These are phyloP conservation scores for Closterium sp. DNA, from an alignment of 139 green algal species.

Conservation along the genomic window DNA sequence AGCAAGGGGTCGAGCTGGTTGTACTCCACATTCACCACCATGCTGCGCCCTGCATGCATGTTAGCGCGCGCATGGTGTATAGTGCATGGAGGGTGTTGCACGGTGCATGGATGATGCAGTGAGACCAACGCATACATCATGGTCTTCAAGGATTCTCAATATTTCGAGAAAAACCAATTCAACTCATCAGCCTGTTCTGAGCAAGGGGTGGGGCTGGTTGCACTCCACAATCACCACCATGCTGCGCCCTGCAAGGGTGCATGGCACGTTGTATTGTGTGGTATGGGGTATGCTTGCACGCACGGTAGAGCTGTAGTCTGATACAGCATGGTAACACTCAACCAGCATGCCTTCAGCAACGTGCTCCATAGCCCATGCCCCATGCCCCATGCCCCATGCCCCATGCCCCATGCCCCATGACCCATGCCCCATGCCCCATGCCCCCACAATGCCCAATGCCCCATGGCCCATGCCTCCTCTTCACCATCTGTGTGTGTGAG, in stretches of 20 bases:
- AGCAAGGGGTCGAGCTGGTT: slow-evolving; percentile 98
- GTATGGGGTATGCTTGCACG: too few species aligned
- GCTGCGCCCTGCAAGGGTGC: slow-evolving; percentile 20
- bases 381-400: not conserved
- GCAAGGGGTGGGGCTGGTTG: slow-evolving; percentile 96
- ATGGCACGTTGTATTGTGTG: too few species aligned
- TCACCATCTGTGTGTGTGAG: slow-evolving; percentile 60
- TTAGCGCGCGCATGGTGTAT: not conserved
- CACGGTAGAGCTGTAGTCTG: too few species aligned
- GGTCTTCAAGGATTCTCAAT: too few species aligned
- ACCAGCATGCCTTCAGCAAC: too few species aligned
- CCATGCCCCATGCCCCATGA: not conserved
- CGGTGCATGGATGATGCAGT: not conserved
- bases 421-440: not conserved
- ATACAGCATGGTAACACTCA: not conserved
- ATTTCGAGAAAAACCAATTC: too few species aligned
- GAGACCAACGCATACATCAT: not conserved
- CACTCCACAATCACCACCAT: slow-evolving; percentile 99
- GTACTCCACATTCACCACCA: slow-evolving; percentile 99
- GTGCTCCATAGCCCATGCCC: not conserved
- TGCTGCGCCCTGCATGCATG: slow-evolving; percentile 40
- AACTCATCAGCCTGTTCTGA: slow-evolving; percentile 56
- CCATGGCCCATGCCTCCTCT: not conserved
- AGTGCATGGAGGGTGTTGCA: not conserved
- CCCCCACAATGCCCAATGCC: not conserved